These are phyloP conservation scores for Moesziomyces sp. DNA, from an alignment of 1,284 basidiomycete species.

Conservation along the genomic window DNA sequence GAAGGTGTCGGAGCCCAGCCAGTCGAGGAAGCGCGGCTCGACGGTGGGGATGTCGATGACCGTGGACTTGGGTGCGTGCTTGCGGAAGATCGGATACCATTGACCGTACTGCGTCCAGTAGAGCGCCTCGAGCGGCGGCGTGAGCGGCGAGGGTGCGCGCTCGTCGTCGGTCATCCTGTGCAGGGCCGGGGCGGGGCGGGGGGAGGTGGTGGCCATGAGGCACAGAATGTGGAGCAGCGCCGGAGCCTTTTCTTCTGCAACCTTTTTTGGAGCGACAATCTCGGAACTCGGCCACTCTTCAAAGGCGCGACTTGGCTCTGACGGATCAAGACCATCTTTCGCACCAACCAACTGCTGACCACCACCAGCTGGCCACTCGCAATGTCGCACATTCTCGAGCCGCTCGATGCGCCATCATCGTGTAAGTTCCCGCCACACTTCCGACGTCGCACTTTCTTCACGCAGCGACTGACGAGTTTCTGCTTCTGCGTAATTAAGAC, in stretches of 20 bases:
- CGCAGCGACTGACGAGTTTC: background rate
- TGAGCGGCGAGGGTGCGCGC: constrained; percentile 63
- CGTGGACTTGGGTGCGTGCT: constrained; percentile 79
- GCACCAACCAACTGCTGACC: no score
- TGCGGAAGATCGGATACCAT: constrained; percentile 84
- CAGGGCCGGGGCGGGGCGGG: no score
- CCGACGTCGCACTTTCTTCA: constrained; percentile 5
- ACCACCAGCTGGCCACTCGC: constrained; percentile 7
- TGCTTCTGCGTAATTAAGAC: constrained; percentile 41
- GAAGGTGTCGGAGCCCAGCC: constrained; percentile 82
- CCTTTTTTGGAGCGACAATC: no score
- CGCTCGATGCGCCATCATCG: constrained; percentile 91
- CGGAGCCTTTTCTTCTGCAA: no score
- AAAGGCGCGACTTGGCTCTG: no score
- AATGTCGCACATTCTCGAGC: constrained; percentile 87
- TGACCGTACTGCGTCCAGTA: constrained; percentile 77
- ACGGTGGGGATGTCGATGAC: constrained; percentile 77
- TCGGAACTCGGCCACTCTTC: no score
- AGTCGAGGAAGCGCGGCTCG: constrained; percentile 75
- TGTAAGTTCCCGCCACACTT: constrained; percentile 75
- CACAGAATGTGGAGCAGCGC: no score
- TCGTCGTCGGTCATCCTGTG: no score
- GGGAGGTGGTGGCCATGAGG: no score
- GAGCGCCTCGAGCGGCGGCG: constrained; percentile 74
- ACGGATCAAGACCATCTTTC: no score